A percentile compares a stretch with the other conserved stretches of the same genome.
Evolutionary conservation across 2,329 filamentous ascomycete species (phyloP).

Genomic region (Cladophialophora yegresii): DNA sequence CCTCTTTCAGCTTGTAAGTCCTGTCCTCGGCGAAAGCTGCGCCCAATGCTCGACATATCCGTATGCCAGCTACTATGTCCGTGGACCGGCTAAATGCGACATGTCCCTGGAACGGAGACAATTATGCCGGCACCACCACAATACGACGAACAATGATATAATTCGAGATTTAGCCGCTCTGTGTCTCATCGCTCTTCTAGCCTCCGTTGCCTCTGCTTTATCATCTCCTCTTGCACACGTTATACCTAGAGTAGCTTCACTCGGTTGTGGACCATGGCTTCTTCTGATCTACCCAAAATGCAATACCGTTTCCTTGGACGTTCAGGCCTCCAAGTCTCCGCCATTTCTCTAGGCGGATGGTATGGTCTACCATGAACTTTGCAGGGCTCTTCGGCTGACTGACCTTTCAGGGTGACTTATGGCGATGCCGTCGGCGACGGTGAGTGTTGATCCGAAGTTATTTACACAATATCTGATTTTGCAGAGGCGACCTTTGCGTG

Average conservation of each 20-base stretch:
- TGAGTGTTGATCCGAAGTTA: conserved; percentile 38
- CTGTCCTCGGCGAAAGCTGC: neutral
- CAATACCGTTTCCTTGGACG: conserved; percentile 71
- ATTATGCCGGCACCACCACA: neutral
- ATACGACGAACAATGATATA: neutral
- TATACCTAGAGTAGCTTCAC: neutral
- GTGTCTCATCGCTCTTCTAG: neutral
- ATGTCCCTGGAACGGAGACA: neutral
- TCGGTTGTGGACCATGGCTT: neutral
- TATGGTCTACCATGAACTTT: conserved; percentile 5
- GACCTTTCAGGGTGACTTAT: conserved; percentile 63
- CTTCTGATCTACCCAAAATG: conserved; percentile 56
- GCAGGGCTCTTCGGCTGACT: neutral
- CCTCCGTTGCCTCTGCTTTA: neutral
- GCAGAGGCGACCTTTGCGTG: conserved; percentile 44
- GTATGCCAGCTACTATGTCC: neutral
- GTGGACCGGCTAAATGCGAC: conserved; percentile 12
- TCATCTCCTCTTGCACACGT: neutral
- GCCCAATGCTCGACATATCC: neutral
- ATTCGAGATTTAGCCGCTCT: neutral
- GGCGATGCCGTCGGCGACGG: conserved; percentile 71
- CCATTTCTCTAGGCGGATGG: conserved; percentile 64
- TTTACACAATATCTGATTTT: neutral
- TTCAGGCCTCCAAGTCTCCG: conserved; percentile 72
- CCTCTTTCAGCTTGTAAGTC: neutral